A percentile compares a stretch with the other conserved stretches of the same genome.
Evolutionary conservation across 2,329 filamentous ascomycete species (phyloP).

Genomic region (Dactylellina leptospora): DNA sequence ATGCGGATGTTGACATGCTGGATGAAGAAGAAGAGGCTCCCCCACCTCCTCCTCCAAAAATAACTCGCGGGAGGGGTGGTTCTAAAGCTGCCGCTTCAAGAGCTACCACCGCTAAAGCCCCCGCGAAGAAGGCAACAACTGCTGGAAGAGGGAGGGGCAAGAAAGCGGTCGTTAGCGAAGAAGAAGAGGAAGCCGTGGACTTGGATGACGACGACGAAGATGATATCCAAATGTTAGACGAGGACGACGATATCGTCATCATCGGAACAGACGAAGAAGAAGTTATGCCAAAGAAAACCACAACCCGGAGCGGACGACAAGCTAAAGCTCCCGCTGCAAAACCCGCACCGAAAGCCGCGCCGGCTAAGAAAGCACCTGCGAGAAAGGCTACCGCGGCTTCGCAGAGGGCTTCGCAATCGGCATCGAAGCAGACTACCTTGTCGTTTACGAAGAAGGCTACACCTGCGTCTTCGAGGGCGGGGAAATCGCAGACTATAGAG

Average conservation of each 20-base stretch:
- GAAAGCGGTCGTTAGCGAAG: conserved; percentile 58
- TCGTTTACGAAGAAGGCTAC: conserved; percentile 37
- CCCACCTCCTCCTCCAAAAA: conserved; percentile 59
- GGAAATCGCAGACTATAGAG: conserved; percentile 36
- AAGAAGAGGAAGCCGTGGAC: conserved; percentile 60
- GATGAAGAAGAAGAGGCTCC: conserved; percentile 61
- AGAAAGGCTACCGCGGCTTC: conserved; percentile 63
- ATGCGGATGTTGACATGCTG: conserved; percentile 61
- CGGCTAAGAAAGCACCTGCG: conserved; percentile 57
- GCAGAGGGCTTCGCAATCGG: conserved; percentile 56
- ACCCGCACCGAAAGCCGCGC: conserved; percentile 60
- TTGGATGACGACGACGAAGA: conserved; percentile 61
- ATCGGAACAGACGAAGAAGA: conserved; percentile 67
- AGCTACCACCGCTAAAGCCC: conserved; percentile 56
- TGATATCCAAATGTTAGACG: conserved; percentile 59
- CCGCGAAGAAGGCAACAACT: conserved; percentile 58
- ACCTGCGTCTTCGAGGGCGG: not conserved
- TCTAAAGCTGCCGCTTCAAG: conserved; percentile 56
- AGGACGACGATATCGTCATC: conserved; percentile 65
- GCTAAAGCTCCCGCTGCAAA: conserved; percentile 53
- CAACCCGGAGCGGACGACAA: conserved; percentile 52
- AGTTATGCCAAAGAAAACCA: conserved; percentile 56
- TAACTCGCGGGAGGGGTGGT: conserved; percentile 42
- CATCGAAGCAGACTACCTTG: conserved; percentile 39
- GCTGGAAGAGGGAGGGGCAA: conserved; percentile 60